Conservation (phyloP, 805 yeast species). For the Saccharomyces eubayanus region DNA sequence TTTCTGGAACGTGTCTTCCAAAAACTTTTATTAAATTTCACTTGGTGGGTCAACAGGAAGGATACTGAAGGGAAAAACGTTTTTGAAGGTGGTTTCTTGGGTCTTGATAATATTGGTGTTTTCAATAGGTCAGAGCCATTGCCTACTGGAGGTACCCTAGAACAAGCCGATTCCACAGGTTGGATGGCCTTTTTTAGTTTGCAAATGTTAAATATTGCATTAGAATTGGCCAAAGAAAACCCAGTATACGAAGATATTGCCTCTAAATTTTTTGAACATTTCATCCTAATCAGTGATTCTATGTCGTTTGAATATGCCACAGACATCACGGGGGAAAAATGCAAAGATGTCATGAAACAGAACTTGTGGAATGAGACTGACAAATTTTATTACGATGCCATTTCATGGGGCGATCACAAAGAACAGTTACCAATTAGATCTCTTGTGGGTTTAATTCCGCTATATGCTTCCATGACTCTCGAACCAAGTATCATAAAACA, state of each 20-base stretch:
- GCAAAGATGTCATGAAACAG: slow-evolving; percentile 40
- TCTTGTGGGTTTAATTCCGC: slow-evolving; percentile 83
- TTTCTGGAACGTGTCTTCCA: slow-evolving; percentile 88
- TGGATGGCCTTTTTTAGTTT: slow-evolving; percentile 94
- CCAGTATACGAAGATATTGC: slow-evolving; percentile 90
- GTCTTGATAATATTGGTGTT: slow-evolving; percentile 85
- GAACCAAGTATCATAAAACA: slow-evolving; percentile 74
- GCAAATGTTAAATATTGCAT: slow-evolving; percentile 86
- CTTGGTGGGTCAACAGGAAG: slow-evolving; percentile 97
- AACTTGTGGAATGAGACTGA: slow-evolving; percentile 88
- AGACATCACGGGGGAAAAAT: slow-evolving; percentile 28
- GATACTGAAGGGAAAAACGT: slow-evolving; percentile 82
- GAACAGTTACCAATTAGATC: slow-evolving; percentile 79
- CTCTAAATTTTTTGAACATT: slow-evolving; percentile 89
- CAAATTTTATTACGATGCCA: slow-evolving; percentile 84
- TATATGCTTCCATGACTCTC: slow-evolving; percentile 79
- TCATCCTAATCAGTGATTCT: slow-evolving; percentile 85
- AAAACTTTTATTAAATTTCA: slow-evolving; percentile 76
- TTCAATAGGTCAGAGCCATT: slow-evolving; percentile 88
- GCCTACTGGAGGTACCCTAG: slow-evolving; percentile 85
- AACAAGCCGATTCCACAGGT: slow-evolving; percentile 94
- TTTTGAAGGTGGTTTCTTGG: slow-evolving; percentile 90
- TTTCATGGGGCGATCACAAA: slow-evolving; percentile 64
- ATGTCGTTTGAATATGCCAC: slow-evolving; percentile 53
- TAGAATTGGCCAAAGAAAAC: slow-evolving; percentile 78